A percentile compares a stretch with the other conserved stretches of the same genome.
Conservation (phyloP, 2,329 filamentous ascomycete species). For the Phyllosticta ampelicida region DNA sequence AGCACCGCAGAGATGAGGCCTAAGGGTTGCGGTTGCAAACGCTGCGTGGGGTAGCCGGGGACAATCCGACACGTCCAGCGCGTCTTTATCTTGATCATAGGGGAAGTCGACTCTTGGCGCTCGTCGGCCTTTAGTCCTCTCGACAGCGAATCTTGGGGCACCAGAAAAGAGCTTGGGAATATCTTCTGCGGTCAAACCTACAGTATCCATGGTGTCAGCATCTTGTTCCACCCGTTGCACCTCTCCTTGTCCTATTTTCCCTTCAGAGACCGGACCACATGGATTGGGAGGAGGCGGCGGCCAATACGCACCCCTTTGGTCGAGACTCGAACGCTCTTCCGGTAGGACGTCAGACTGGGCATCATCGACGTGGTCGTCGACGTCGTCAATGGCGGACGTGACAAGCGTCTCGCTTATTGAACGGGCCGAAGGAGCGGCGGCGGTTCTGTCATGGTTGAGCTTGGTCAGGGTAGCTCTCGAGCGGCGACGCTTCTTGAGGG, state of each 20-base stretch:
- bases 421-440: neutral
- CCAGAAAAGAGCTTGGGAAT: conserved; percentile 63
- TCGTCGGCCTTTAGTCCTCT: conserved; percentile 48
- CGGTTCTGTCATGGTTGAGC: conserved; percentile 1
- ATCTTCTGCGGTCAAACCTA: conserved; percentile 44
- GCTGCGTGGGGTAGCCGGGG: conserved; percentile 22
- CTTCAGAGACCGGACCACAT: conserved; percentile 6
- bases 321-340: conserved; percentile 2
- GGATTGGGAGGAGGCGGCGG: conserved; percentile 6
- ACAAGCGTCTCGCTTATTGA: neutral
- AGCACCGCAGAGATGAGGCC: conserved; percentile 14
- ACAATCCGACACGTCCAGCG: conserved; percentile 51
- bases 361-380: neutral
- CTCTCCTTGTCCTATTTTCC: neutral
- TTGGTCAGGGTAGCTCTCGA: conserved; percentile 6
- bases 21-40: conserved; percentile 26
- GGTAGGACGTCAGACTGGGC: conserved; percentile 3
- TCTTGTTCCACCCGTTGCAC: neutral
- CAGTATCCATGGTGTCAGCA: conserved; percentile 8
- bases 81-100: conserved; percentile 52
- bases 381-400: neutral
- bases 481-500: conserved; percentile 7
- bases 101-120: conserved; percentile 56
- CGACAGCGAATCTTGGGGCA: conserved; percentile 61
- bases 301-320: conserved; percentile 8